Conservation (phyloP, 768 basidiomycete genomes). For the Rubroboletus pulcherrimus region DNA sequence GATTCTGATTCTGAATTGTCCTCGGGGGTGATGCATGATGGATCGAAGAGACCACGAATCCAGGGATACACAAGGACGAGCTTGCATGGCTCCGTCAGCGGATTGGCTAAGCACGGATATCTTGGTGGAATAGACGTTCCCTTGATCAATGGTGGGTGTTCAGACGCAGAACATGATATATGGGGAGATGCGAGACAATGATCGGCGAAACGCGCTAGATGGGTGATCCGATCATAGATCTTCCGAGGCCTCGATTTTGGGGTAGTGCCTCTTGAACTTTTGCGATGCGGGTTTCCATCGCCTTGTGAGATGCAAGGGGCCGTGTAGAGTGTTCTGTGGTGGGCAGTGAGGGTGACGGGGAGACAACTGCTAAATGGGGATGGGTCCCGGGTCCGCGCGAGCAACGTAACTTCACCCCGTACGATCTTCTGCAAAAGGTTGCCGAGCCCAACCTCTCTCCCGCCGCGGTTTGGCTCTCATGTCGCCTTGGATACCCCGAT, state of each 20-base stretch:
- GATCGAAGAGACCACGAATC: not conserved
- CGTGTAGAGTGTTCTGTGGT: not conserved
- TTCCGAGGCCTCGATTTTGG: too few species aligned
- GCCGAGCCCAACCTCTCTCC: not conserved
- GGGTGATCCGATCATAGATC: not conserved
- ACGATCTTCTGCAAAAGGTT: not conserved
- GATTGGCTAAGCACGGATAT: not conserved
- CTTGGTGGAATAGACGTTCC: not conserved
- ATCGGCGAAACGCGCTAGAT: not conserved
- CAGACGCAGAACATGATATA: not conserved
- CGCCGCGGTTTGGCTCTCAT: not conserved
- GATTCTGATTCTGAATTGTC: not conserved
- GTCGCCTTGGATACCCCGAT: not conserved
- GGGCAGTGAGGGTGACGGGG: not conserved
- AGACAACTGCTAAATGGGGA: not conserved
- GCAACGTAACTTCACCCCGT: not conserved
- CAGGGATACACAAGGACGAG: not conserved
- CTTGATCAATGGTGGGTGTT: not conserved
- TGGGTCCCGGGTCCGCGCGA: not conserved
- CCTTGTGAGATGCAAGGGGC: not conserved
- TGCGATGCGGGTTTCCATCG: not conserved
- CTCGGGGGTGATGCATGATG: too few species aligned
- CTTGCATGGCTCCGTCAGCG: not conserved
- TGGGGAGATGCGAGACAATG: not conserved
- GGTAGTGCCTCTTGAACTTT: not conserved